A percentile compares a stretch with the other conserved stretches of the same genome.
Evolutionary conservation across 352 stramenopile genomes (phyloP).

Genomic region (Globisporangium cederbergense): DNA sequence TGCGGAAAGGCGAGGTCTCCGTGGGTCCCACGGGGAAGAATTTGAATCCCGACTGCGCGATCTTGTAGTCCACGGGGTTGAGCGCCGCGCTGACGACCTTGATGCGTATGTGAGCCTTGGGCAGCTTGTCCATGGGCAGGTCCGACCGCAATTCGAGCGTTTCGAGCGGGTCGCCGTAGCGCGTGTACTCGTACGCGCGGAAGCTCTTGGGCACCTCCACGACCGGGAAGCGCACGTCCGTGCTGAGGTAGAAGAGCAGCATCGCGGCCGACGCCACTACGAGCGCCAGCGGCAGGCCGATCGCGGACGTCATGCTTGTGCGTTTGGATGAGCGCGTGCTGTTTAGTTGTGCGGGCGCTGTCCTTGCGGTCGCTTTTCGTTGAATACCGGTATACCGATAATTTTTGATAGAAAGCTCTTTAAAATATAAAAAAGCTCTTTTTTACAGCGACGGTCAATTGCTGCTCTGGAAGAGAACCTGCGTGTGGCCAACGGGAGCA

Average conservation of each 20-base stretch:
- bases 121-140: conserved; percentile 7
- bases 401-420: too few relatives aligned
- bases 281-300: conserved; percentile 23
- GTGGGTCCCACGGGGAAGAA: too few relatives aligned
- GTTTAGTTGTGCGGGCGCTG: too few relatives aligned
- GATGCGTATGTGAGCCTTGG: conserved; percentile 42
- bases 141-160: background rate
- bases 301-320: conserved; percentile 10
- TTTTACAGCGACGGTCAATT: too few relatives aligned
- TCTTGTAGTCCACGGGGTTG: conserved; percentile 69
- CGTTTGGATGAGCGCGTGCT: too few relatives aligned
- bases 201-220: conserved; percentile 1
- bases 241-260: conserved; percentile 18
- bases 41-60: conserved; percentile 14
- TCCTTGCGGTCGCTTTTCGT: too few relatives aligned
- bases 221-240: conserved; percentile 4
- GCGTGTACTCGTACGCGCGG: conserved; percentile 1
- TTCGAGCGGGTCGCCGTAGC: background rate
- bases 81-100: conserved; percentile 56
- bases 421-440: too few relatives aligned
- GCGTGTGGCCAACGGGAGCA: too few relatives aligned
- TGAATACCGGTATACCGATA: too few relatives aligned
- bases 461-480: too few relatives aligned
- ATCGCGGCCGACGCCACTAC: conserved; percentile 36
- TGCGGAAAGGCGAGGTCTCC: too few relatives aligned